Percentiles rank a stretch among this genome's conserved stretches.
Evolutionary conservation across 2,329 filamentous ascomycete species (phyloP).

Genomic region (Arthrobotrys megalospora): DNA sequence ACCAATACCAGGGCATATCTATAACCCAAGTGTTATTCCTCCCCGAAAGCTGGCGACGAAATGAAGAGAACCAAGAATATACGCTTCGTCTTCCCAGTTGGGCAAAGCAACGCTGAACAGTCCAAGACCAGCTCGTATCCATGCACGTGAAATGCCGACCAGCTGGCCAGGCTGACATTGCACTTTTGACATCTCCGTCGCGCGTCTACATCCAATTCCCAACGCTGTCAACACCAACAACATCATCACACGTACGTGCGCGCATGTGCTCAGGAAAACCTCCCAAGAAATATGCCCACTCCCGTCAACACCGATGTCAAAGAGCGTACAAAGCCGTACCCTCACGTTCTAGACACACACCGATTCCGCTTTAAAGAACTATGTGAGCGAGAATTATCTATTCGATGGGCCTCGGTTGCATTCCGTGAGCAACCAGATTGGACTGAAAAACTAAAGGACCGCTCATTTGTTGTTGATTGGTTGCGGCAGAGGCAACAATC

Average conservation of each 20-base stretch:
- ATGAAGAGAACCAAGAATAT: too few relatives aligned
- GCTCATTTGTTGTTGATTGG: neutral
- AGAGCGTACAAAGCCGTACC: constrained; percentile 6
- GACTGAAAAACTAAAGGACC: constrained; percentile 14
- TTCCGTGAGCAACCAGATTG: constrained; percentile 14
- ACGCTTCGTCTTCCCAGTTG: too few relatives aligned
- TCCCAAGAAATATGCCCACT: neutral
- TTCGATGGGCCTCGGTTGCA: constrained; percentile 2
- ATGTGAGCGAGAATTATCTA: neutral
- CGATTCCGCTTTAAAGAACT: neutral
- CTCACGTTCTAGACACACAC: neutral
- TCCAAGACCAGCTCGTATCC: too few relatives aligned
- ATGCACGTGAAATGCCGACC: neutral
- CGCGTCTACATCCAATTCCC: too few relatives aligned
- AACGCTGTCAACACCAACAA: neutral
- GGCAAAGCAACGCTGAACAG: too few relatives aligned
- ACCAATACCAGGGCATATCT: too few relatives aligned
- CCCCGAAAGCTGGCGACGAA: too few relatives aligned
- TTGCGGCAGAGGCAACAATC: neutral
- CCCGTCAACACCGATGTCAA: neutral
- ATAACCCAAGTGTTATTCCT: too few relatives aligned
- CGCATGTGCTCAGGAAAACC: neutral
- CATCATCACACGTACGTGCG: neutral
- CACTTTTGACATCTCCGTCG: neutral
- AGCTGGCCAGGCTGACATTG: neutral